Base-by-base conservation (phyloP, 2,329 filamentous ascomycete species). In the Penicillium sp. region DNA sequence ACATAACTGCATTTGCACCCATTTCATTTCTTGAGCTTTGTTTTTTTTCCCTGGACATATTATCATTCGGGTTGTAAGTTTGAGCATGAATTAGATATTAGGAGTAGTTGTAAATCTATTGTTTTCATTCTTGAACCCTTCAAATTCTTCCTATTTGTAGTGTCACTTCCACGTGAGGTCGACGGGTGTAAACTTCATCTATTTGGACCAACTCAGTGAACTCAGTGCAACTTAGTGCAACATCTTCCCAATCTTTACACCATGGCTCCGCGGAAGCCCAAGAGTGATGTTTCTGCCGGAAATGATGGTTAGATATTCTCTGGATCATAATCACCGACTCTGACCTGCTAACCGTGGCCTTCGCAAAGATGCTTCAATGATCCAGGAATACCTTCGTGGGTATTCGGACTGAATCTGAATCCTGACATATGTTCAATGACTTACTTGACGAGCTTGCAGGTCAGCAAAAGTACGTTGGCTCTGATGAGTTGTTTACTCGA, bases 351-450 rank as follows among this genome's bases (percentile, higher is more conserved):
- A 60, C 57, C 27, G 13, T 47, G 35, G 38, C 42, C 42, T n/a
- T n/a, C 12, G 31, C 17, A 21, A 52, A 59, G 61, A 67, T 72
- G 76, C 73, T 27, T 70, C 76, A 23, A 72, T 80, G 67, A 77
- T 84, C 23, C 71, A 82, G 35, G 73, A 77, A 25, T 84, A 84
- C 64, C 73, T 84, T 21, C 75, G 80, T 82, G 63, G 71, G 79
- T 73, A 13, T 46, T 21, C 50, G 4, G 3, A 12, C 15, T 8
- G 3, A 17, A 25, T 23, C 21, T 33, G 31, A 15, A 10, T 19
- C 17, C n/a, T 38, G 21, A 4, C 19, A 6, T 47, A 15, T 41
- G 42, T n/a, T 29, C 38, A 38, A 38, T 29, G n/a, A 29, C 55
- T 58, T 12, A 54, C 25, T 50, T 10, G 21, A 23, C 19, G 29